phyloP scores from a whole-genome alignment of 2,329 filamentous ascomycete genomes.

The Drechslerella stenobrocha region DNA sequence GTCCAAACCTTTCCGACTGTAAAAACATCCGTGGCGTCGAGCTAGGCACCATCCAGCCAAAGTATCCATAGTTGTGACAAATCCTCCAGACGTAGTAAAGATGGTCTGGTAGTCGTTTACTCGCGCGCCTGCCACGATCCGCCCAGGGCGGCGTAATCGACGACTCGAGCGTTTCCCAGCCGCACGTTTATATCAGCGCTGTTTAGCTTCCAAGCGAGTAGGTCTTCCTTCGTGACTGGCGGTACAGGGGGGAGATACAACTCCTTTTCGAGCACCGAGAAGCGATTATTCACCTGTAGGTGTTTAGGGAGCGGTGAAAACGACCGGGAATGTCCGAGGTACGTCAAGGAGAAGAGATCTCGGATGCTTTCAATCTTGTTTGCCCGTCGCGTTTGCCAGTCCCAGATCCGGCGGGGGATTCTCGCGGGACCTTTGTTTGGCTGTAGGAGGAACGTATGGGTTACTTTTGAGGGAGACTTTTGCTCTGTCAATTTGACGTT shows the following conservation, averaged over 20 bases:
- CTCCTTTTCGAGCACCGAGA: conserved; percentile 22
- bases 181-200: conserved; percentile 31
- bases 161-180: conserved; percentile 5
- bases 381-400: conserved; percentile 27
- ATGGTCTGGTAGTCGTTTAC: conserved; percentile 28
- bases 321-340: conserved; percentile 19
- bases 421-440: background rate
- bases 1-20: conserved; percentile 26
- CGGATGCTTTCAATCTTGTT: conserved; percentile 17
- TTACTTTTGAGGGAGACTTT: conserved; percentile 11
- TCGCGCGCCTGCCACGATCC: conserved; percentile 6
- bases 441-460: background rate
- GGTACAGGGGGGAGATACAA: conserved; percentile 33
- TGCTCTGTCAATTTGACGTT: conserved; percentile 6
- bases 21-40: conserved; percentile 18
- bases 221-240: conserved; percentile 15
- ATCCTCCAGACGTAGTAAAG: conserved; percentile 43
- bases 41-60: conserved; percentile 28
- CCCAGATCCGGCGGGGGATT: conserved; percentile 23
- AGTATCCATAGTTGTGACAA: conserved; percentile 46
- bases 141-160: conserved; percentile 22
- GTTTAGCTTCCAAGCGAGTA: conserved; percentile 30
- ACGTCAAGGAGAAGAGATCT: conserved; percentile 30
- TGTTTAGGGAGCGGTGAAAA: conserved; percentile 27
- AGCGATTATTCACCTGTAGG: conserved; percentile 30